Percentiles rank a stretch among this genome's conserved stretches.
Evolutionary conservation across 805 yeast genomes (phyloP).

Genomic region (Starmerella bacillaris): DNA sequence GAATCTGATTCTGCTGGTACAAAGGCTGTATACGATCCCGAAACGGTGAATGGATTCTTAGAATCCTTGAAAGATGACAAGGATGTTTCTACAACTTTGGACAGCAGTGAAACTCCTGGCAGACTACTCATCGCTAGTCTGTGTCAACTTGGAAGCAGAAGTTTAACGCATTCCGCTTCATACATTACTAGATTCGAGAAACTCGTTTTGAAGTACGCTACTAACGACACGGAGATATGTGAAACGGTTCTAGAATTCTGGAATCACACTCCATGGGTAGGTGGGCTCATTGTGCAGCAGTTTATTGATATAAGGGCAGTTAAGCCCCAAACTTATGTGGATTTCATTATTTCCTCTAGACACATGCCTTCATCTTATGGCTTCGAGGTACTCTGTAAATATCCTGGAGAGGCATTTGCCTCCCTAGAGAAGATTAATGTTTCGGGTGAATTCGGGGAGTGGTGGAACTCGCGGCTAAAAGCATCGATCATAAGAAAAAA

Average conservation of each 20-base stretch:
- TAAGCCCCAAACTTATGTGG: slow-evolving; percentile 26
- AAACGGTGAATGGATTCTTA: slow-evolving; percentile 24
- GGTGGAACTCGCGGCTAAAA: too few relatives aligned
- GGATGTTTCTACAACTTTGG: slow-evolving; percentile 20
- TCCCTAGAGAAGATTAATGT: slow-evolving; percentile 3
- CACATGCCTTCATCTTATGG: slow-evolving; percentile 17
- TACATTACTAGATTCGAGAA: slow-evolving; percentile 30
- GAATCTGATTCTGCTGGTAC: too few relatives aligned
- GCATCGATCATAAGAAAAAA: too few relatives aligned
- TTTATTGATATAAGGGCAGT: slow-evolving; percentile 32
- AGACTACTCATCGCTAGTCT: slow-evolving; percentile 51
- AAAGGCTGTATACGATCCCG: slow-evolving; percentile 1
- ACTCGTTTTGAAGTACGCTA: slow-evolving; percentile 21
- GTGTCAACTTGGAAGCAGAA: slow-evolving; percentile 72
- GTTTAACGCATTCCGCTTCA: slow-evolving; percentile 57
- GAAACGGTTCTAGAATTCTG: slow-evolving; percentile 45
- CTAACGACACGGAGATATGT: slow-evolving; percentile 28
- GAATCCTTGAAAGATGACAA: slow-evolving; percentile 17
- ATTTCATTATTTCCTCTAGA: slow-evolving; percentile 26
- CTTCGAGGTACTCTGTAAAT: slow-evolving; percentile 16
- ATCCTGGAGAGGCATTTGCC: slow-evolving; percentile 7
- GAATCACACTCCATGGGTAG: slow-evolving; percentile 48
- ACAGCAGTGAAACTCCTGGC: slow-evolving; percentile 13
- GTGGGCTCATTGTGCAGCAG: slow-evolving; percentile 38
- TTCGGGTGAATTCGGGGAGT: slow-evolving; percentile 14